A percentile compares a stretch with the other conserved stretches of the same genome.
These are phyloP conservation scores for Xylaria sp. DNA, from an alignment of 2,329 filamentous ascomycete genomes.

Conservation along the genomic window DNA sequence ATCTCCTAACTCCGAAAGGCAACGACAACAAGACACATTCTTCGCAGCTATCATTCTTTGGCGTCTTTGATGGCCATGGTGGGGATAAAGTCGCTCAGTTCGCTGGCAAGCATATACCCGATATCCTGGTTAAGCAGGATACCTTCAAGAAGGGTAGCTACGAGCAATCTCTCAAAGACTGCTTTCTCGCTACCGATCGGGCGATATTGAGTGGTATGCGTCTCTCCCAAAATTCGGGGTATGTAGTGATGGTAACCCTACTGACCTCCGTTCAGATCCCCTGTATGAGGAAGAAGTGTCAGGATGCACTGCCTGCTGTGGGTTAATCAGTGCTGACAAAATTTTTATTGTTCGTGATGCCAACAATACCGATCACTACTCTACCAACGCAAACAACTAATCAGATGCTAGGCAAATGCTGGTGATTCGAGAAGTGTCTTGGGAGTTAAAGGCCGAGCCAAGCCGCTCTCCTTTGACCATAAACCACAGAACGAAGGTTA, in stretches of 20 bases:
- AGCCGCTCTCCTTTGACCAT: constrained; percentile 98
- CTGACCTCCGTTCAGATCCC: constrained; percentile 68
- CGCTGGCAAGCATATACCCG: constrained; percentile 88
- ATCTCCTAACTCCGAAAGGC: constrained; percentile 69
- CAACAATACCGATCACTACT: constrained; percentile 6
- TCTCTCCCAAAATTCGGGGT: background rate
- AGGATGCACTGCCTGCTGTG: constrained; percentile 93
- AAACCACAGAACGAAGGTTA: constrained; percentile 97
- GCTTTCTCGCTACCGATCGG: constrained; percentile 92
- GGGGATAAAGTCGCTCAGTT: constrained; percentile 96
- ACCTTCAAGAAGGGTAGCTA: constrained; percentile 90
- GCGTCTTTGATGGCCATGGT: constrained; percentile 96
- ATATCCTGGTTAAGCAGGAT: constrained; percentile 94
- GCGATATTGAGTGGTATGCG: constrained; percentile 89
- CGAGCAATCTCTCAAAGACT: constrained; percentile 95
- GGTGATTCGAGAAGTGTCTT: constrained; percentile 95
- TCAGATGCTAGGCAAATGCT: constrained; percentile 79
- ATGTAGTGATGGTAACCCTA: background rate
- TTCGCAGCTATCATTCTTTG: constrained; percentile 89
- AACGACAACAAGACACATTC: constrained; percentile 67
- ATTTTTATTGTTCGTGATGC: constrained; percentile 84
- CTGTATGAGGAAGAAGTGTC: constrained; percentile 98
- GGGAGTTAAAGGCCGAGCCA: constrained; percentile 95
- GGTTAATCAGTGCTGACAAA: constrained; percentile 86
- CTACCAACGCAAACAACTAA: constrained; percentile 25